Percentiles rank a stretch among this genome's conserved stretches.
Conservation (phyloP, 2,329 filamentous ascomycete genomes). For the Colletotrichum incanum region DNA sequence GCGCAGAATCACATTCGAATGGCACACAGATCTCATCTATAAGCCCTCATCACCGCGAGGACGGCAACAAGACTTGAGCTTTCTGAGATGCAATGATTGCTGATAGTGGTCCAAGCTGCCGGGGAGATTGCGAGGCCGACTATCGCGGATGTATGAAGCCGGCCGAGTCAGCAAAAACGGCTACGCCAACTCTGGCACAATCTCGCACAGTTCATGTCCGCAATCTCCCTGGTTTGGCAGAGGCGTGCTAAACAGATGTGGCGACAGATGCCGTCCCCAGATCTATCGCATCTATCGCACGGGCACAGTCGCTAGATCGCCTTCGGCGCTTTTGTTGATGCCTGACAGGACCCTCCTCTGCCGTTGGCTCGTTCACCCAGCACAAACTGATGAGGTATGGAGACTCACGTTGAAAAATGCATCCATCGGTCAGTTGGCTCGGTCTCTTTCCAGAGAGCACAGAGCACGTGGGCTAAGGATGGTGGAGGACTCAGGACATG, state of each 20-base stretch:
- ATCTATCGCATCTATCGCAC: constrained; percentile 29
- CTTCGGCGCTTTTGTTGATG: constrained; percentile 17
- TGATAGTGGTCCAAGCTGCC: background rate
- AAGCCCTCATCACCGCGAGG: background rate
- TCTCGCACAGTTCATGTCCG: constrained; percentile 9
- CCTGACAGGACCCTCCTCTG: constrained; percentile 21
- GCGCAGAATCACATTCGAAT: background rate
- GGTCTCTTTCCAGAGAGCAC: constrained; percentile 24
- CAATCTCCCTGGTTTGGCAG: constrained; percentile 24
- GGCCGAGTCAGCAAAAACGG: background rate
- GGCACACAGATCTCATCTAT: background rate
- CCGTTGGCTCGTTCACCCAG: constrained; percentile 33
- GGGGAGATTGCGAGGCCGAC: background rate
- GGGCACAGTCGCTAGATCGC: constrained; percentile 27
- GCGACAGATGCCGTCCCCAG: constrained; percentile 16
- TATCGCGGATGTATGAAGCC: background rate
- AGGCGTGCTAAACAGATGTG: background rate
- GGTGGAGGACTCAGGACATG: constrained; percentile 19
- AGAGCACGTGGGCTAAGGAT: constrained; percentile 8
- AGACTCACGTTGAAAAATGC: constrained; percentile 11
- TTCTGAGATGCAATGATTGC: background rate
- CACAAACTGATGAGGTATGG: background rate
- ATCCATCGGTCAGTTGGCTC: constrained; percentile 21
- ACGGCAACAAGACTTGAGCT: background rate
- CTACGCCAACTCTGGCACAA: constrained; percentile 12